Evolutionary conservation across 1,139 yeast species (phyloP), one percentile per base, ranked within the genome.

Genomic region (Zygosaccharomyces sapae): DNA sequence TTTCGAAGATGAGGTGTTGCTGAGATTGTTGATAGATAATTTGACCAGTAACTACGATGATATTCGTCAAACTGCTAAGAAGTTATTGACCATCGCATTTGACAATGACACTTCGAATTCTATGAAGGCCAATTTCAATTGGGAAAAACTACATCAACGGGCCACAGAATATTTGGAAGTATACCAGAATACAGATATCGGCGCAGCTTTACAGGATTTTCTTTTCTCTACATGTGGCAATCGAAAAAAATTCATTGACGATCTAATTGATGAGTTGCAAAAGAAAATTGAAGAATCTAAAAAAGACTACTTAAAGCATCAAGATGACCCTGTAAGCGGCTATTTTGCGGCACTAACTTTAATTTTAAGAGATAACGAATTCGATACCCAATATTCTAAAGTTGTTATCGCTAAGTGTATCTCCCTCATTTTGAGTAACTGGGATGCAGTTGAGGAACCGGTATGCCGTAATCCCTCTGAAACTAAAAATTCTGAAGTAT

Each of bases 171-270:
- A 81, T 62, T 64, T 87, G 42, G 70, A 79, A 55, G 78, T 81
- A 41, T 94, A 90, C 19, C 76, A 89, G 48, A 79, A 75, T 50
- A 84, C 89, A 43, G 97, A 90, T 53, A 83, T 90, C 20, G 96
- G 94, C 7, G 90, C 96, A 0, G 75, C 81, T 37, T 68, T 83
- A n/a, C 68, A 83, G 37, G 79, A 77, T 55, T 74, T 83, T 51
- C 52, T 77, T 41, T 74, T 66, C 56, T 62, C 56, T 41, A 59
- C 61, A 47, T 44, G 65, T 13, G 38, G 41, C 2, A 46, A 57
- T 35, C 54, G 63, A 40, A 52, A 56, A n/a, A 55, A 56, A 13
- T 41, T 51, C 8, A 46, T 68, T 2, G 50, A 61, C 5, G 57
- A 55, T 2, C 65, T 74, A 19, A 52, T 80, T 5, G 55, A 65